Evolutionary conservation across 2,329 filamentous ascomycete species (phyloP), one percentile per base, ranked within the genome.

Genomic region (Westerdykella sp.): DNA sequence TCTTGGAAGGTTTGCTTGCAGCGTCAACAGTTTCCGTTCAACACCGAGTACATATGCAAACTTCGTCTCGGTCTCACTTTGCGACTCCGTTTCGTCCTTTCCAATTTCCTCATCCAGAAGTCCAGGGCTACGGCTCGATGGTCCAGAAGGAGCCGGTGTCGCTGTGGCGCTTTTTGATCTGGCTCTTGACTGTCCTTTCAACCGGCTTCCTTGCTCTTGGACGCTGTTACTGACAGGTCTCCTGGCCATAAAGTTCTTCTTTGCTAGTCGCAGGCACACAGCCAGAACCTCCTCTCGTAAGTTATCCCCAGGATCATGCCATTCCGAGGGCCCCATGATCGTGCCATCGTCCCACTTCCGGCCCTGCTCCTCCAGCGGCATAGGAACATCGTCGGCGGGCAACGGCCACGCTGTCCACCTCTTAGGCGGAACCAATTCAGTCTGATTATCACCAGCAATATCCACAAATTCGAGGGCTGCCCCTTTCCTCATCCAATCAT

Each of bases 371-470:
- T 85, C 76, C 15, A 71, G 70, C 12, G 73, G 70, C 13, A 71
- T 68, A 1, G 85, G 86, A 6, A 93, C 80, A 21, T 75, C 68
- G 6, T 72, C 68, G 4, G 77, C 72, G 15, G 74, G 73, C 57
- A 94, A 64, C 4, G 91, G 91, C 91, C 91, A 96, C 0, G 89
- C 85, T 14, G 86, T 87, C 90, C 91, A 96, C 4, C 61, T 51
- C 45, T 76, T 79, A 0, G 78, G 56, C 1, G 77, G 73, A 13
- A 66, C 54, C 53, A 75, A 71, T 2, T 59, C 50, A 44, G 53
- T 54, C 25, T 65, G 58, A 4, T 50, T 49, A 34, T 63, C 50
- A 13, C 60, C 61, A 21, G 44, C 41, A 4, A 46, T 49, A 45
- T 63, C 59, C 37, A 41, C 55, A 28, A 53, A 57, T 34, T 57